Percentiles rank a stretch among this genome's conserved stretches.
Conservation (phyloP, 2,329 filamentous ascomycete species). For the Blastomyces emzantsi region DNA sequence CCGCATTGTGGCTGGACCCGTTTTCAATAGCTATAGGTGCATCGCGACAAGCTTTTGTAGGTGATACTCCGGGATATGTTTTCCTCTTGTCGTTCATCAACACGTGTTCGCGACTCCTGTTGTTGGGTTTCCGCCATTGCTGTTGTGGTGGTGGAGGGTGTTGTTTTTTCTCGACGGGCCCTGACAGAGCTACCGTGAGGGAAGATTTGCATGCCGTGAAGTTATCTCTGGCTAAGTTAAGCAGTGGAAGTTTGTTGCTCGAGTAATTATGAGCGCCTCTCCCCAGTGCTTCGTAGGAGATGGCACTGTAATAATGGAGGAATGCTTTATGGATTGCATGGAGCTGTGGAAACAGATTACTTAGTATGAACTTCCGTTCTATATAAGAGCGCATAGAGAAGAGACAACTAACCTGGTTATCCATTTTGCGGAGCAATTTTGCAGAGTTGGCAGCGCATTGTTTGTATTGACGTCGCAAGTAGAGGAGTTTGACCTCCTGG, state of each 20-base stretch:
- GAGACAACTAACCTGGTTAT: conserved; percentile 22
- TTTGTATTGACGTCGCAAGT: conserved; percentile 32
- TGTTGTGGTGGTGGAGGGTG: neutral
- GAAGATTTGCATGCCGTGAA: conserved; percentile 27
- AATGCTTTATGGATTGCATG: conserved; percentile 31
- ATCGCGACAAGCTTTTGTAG: neutral
- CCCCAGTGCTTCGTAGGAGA: conserved; percentile 41
- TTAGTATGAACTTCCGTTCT: neutral
- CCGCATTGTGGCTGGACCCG: neutral
- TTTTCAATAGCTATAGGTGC: neutral
- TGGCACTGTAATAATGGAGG: conserved; percentile 40
- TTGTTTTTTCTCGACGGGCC: conserved; percentile 3
- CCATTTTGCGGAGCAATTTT: conserved; percentile 24
- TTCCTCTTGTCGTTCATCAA: conserved; percentile 1
- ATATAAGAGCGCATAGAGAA: neutral
- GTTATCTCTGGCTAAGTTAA: conserved; percentile 33
- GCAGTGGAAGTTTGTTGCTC: conserved; percentile 34
- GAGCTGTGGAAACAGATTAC: conserved; percentile 22
- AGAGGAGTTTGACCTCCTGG: conserved; percentile 29
- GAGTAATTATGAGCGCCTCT: conserved; percentile 41
- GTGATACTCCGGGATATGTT: conserved; percentile 3
- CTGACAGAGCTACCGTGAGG: conserved; percentile 6
- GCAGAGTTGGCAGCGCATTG: conserved; percentile 30
- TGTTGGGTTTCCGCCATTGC: neutral
- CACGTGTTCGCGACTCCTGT: conserved; percentile 2